Evolutionary conservation across 345 rosid genomes (phyloP), one percentile per base, ranked within the genome.

Genomic region (Dovyalis caffra): DNA sequence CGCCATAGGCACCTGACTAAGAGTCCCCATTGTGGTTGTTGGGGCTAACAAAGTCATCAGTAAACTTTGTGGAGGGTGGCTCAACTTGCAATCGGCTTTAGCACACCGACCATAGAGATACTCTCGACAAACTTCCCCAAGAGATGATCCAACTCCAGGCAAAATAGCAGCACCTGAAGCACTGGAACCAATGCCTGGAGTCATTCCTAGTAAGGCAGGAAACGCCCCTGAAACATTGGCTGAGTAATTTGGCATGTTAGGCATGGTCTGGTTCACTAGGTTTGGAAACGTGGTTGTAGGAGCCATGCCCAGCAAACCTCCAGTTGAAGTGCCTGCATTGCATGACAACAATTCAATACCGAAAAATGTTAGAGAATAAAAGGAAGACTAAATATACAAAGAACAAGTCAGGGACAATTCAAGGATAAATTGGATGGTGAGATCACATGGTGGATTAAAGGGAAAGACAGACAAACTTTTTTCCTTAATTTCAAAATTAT

Each of bases 161-260:
- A 95, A 85, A 74, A 95, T 87, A 53, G 89, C 97, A 82, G 98
- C 99, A 64, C 99, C 99, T 1, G 96, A 91, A 80, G 98, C 89
- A 74, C 99, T 97, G 71, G 89, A 76, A 23, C 89, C 79, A 84
- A 90, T 80, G n/a, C 99, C 98, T 8, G 97, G 98, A 84, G 92
- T 90, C 99, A 93, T 93, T 45, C 98, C 97, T 78, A 89, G 85
- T 15, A 95, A 78, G 23, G 98, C 98, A 2, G 99, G 98, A 78
- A 91, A 91, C 38, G 99, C 88, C 29, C 98, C 98, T 4, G 99
- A 95, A 74, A 93, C 89, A n/a, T 95, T 93, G 15, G 92, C 99
- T 3, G 97, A 88, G 80, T 95, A 95, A 81, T 95, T 95, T 33
- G 99, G 99, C 99, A 95, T 95, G 87, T 93, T 95, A 18, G 99